Conservation (phyloP, 2,329 filamentous ascomycete genomes). For the Ophiostoma sp. region DNA sequence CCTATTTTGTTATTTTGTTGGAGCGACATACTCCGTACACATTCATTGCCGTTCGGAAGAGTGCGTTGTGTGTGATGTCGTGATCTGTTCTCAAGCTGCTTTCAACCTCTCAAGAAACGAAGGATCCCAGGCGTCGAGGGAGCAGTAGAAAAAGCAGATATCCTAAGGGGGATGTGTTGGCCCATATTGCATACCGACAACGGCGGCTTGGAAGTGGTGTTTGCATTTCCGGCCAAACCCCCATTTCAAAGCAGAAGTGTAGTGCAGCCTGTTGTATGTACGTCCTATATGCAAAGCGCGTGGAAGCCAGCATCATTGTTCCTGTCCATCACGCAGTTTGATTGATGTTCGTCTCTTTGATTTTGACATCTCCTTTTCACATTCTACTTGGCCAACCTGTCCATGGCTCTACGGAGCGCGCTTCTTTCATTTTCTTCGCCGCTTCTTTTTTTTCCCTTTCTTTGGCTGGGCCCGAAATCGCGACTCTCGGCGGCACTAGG, state of each 20-base stretch:
- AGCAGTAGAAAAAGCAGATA: background rate
- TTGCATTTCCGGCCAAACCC: background rate
- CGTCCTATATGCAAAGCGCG: too few relatives aligned
- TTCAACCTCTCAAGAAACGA: background rate
- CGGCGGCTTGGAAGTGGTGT: background rate
- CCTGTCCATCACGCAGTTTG: background rate
- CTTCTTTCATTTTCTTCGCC: background rate
- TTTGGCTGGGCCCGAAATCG: slow-evolving; percentile 14
- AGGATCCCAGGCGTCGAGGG: background rate
- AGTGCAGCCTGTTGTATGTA: too few relatives aligned
- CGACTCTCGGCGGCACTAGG: slow-evolving; percentile 16
- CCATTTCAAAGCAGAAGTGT: too few relatives aligned
- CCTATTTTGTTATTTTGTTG: too few relatives aligned
- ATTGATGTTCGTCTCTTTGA: background rate
- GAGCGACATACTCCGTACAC: too few relatives aligned
- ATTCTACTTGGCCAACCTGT: too few relatives aligned
- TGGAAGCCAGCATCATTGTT: background rate
- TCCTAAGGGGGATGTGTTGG: background rate
- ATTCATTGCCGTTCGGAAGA: too few relatives aligned
- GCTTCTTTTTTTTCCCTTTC: background rate
- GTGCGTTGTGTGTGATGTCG: background rate
- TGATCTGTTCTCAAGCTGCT: background rate
- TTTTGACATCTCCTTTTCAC: background rate
- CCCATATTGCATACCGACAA: background rate
- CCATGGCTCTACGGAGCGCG: background rate